A percentile compares a stretch with the other conserved stretches of the same genome.
phyloP scores from a whole-genome alignment of 768 basidiomycete species.

The Collybia sordida region DNA sequence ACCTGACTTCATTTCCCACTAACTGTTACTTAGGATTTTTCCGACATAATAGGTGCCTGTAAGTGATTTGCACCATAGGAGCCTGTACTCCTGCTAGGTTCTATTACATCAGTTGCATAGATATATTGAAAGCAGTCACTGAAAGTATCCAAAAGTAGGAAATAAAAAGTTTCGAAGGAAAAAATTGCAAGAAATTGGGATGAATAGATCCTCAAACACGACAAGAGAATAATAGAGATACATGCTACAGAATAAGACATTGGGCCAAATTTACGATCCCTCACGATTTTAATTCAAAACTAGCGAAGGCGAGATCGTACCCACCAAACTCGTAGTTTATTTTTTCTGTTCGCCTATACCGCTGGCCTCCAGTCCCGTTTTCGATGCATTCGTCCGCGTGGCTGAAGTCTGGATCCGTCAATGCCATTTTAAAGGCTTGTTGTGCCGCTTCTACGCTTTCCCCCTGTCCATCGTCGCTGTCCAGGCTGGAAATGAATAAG shows the following conservation, averaged over 20 bases:
- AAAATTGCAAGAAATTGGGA: no score
- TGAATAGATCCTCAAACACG: background rate
- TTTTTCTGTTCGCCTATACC: constrained; percentile 87
- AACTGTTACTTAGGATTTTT: no score
- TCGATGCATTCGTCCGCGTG: constrained; percentile 2
- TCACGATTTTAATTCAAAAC: constrained; percentile 54
- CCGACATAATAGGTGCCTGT: no score
- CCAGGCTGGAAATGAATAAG: constrained; percentile 80
- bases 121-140: no score
- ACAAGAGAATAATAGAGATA: background rate
- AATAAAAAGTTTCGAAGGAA: no score
- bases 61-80: no score
- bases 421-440: constrained; percentile 68
- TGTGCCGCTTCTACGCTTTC: constrained; percentile 73
- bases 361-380: constrained; percentile 13
- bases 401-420: constrained; percentile 30
- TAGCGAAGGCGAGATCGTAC: constrained; percentile 88
- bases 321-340: constrained; percentile 98
- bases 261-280: constrained; percentile 1
- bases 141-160: no score
- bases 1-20: no score
- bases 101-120: no score
- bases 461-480: constrained; percentile 43
- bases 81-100: no score
- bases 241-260: background rate